Evolutionary conservation across 208 protist species (phyloP).

Genomic region (Acanthamoeba triangularis): DNA sequence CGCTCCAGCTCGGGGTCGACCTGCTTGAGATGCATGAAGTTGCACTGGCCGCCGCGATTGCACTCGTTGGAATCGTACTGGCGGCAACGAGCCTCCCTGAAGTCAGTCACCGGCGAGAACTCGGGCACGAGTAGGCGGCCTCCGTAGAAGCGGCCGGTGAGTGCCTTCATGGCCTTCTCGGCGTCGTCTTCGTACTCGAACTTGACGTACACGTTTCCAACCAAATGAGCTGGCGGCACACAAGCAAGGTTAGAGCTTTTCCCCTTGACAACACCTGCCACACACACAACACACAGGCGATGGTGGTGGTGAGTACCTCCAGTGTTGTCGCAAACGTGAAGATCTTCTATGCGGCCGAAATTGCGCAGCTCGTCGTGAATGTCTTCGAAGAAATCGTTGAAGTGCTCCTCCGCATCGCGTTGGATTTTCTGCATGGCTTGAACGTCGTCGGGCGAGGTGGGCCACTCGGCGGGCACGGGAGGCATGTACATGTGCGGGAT

Average conservation of each 20-base stretch:
- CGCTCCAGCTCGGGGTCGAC: slow-evolving; percentile 38
- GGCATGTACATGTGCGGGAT: slow-evolving; percentile 81
- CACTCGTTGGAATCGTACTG: slow-evolving; percentile 88
- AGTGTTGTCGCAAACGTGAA: slow-evolving; percentile 78
- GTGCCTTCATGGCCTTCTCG: slow-evolving; percentile 76
- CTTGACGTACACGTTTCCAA: slow-evolving; percentile 92
- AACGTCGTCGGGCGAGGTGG: slow-evolving; percentile 8
- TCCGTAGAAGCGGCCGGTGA: slow-evolving; percentile 89
- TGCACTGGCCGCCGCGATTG: slow-evolving; percentile 87
- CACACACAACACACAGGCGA: background rate
- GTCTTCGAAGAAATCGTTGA: slow-evolving; percentile 91
- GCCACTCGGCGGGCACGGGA: slow-evolving; percentile 26
- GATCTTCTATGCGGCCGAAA: slow-evolving; percentile 88
- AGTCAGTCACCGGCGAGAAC: slow-evolving; percentile 92
- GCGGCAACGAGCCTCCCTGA: slow-evolving; percentile 87
- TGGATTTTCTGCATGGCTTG: background rate
- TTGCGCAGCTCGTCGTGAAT: slow-evolving; percentile 88
- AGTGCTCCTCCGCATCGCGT: slow-evolving; percentile 85
- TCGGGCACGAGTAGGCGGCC: slow-evolving; percentile 86
- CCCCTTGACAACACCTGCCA: slow-evolving; percentile 61
- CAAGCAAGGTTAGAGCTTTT: background rate
- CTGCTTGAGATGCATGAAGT: slow-evolving; percentile 88
- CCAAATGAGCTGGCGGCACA: slow-evolving; percentile 85
- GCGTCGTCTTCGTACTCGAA: slow-evolving; percentile 85
- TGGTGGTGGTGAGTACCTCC: background rate